Conservation (phyloP, 768 basidiomycete species). For the Brasilioporus rufonigricans region DNA sequence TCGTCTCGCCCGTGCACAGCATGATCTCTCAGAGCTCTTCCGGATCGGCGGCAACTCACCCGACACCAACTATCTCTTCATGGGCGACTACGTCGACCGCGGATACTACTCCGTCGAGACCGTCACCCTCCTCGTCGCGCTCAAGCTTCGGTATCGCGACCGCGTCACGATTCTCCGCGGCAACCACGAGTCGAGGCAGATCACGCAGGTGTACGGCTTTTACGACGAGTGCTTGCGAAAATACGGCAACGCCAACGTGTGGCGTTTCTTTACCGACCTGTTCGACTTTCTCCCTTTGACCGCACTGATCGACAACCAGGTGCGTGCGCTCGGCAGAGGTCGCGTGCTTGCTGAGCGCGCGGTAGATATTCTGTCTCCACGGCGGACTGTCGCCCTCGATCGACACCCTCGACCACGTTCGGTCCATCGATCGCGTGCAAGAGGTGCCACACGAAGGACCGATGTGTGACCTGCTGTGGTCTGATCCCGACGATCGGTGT, state of each 20-base stretch:
- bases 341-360: slow-evolving; percentile 5
- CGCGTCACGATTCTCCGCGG: slow-evolving; percentile 97
- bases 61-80: slow-evolving; percentile 99
- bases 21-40: slow-evolving; percentile 98
- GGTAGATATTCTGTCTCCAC: slow-evolving; percentile 96
- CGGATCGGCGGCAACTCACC: slow-evolving; percentile 98
- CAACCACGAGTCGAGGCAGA: slow-evolving; percentile 98
- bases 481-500: slow-evolving; percentile 98
- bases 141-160: slow-evolving; percentile 97
- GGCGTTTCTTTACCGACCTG: slow-evolving; percentile 98
- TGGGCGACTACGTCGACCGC: slow-evolving; percentile 99
- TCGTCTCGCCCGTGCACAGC: slow-evolving; percentile 53
- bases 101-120: slow-evolving; percentile 99
- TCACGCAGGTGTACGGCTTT: slow-evolving; percentile 99
- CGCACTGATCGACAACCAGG: slow-evolving; percentile 98
- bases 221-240: slow-evolving; percentile 99
- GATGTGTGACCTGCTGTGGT: slow-evolving; percentile 99
- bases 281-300: slow-evolving; percentile 98
- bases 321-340: too few species aligned
- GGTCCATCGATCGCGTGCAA: slow-evolving; percentile 97
- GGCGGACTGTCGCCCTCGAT: slow-evolving; percentile 98
- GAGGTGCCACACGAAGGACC: slow-evolving; percentile 99
- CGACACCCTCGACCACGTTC: slow-evolving; percentile 99
- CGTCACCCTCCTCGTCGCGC: slow-evolving; percentile 92
- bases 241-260: slow-evolving; percentile 99